Conservation (phyloP, 1,139 yeast genomes). For the Zygoascus sp. region DNA sequence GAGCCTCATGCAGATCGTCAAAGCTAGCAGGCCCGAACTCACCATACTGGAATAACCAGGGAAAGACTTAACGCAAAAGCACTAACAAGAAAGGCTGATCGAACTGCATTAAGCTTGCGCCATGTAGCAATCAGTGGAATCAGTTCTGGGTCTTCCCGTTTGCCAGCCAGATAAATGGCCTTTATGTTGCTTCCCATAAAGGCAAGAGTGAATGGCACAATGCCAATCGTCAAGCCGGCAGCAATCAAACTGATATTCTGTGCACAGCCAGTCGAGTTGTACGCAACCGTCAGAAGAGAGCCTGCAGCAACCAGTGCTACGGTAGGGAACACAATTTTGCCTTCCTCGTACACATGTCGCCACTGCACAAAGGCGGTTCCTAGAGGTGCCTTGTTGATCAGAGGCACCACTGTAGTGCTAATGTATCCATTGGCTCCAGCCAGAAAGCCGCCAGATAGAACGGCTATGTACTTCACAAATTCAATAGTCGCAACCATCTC, state of each 20-base stretch:
- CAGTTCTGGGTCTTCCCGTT: background rate
- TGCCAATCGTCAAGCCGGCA: background rate
- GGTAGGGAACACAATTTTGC: background rate
- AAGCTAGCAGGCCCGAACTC: too few species aligned
- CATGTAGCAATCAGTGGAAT: background rate
- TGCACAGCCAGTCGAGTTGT: background rate
- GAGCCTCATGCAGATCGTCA: too few species aligned
- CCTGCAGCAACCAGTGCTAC: background rate
- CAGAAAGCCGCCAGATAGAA: background rate
- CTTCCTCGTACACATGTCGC: background rate
- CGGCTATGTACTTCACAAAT: conserved; percentile 1
- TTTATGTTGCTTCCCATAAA: background rate
- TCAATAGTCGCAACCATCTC: background rate
- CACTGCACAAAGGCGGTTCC: conserved; percentile 3
- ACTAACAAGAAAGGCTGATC: background rate
- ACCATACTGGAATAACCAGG: conserved; percentile 1
- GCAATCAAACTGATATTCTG: background rate
- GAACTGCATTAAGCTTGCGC: background rate
- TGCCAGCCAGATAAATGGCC: background rate
- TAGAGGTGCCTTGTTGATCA: background rate
- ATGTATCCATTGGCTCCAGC: conserved; percentile 2
- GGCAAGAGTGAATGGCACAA: conserved; percentile 1
- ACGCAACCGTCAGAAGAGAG: background rate
- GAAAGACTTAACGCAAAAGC: background rate
- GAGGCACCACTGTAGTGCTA: background rate